Evolutionary conservation across 2,329 filamentous ascomycete genomes (phyloP).

Genomic region (Fusarium sp.): DNA sequence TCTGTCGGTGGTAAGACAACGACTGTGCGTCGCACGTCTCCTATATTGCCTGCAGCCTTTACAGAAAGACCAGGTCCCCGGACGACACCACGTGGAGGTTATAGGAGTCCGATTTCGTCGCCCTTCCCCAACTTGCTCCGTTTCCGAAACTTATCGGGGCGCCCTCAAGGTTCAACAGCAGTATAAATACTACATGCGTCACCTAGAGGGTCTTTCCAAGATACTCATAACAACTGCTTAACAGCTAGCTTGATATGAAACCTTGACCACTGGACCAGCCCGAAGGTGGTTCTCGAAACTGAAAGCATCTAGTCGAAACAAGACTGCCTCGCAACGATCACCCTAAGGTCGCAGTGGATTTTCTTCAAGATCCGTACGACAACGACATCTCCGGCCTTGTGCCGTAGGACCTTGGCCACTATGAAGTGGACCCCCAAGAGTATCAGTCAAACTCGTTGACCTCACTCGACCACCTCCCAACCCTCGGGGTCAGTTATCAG

Average conservation of each 20-base stretch:
- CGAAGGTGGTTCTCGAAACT: background rate
- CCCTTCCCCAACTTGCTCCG: background rate
- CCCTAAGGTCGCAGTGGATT: background rate
- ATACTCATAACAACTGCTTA: background rate
- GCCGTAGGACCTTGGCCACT: background rate
- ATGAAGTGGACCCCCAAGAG: background rate
- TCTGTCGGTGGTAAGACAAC: background rate
- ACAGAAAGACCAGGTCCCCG: background rate
- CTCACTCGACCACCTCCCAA: background rate
- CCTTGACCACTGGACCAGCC: background rate
- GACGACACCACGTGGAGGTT: background rate
- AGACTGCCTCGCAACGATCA: background rate
- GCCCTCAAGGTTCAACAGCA: background rate
- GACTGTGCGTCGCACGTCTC: background rate
- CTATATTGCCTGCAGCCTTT: background rate
- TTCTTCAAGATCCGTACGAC: background rate
- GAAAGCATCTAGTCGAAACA: background rate
- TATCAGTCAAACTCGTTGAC: background rate
- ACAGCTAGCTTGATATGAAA: background rate
- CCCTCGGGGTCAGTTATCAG: background rate
- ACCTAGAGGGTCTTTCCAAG: background rate
- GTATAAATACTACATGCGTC: background rate
- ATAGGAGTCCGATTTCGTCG: background rate
- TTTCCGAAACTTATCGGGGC: background rate
- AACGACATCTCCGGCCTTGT: background rate